A percentile compares a stretch with the other conserved stretches of the same genome.
Evolutionary conservation across 2,329 filamentous ascomycete species (phyloP).

Genomic region (Diplocarpon mali): DNA sequence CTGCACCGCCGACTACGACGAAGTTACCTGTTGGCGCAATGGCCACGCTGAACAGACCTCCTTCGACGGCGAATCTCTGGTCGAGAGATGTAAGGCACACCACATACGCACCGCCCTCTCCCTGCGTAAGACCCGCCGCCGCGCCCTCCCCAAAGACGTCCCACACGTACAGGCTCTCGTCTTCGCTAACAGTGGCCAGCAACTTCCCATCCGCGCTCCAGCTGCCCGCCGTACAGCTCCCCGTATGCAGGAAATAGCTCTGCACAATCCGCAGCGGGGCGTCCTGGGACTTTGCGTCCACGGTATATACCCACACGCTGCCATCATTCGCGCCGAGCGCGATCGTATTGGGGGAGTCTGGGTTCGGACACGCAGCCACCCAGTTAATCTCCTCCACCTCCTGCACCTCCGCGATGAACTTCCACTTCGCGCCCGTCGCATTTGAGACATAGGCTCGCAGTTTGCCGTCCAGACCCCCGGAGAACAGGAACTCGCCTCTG

Average conservation of each 20-base stretch:
- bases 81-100: conserved; percentile 70
- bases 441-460: conserved; percentile 57
- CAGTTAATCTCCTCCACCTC: conserved; percentile 96
- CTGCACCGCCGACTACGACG: conserved; percentile 78
- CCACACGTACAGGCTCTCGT: conserved; percentile 82
- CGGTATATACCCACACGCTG: conserved; percentile 90
- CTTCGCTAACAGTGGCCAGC: conserved; percentile 80
- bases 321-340: conserved; percentile 85
- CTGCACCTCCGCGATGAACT: conserved; percentile 64
- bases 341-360: conserved; percentile 64
- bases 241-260: conserved; percentile 85
- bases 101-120: conserved; percentile 49
- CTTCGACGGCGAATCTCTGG: conserved; percentile 84
- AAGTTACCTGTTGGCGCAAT: conserved; percentile 71
- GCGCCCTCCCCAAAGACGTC: conserved; percentile 38
- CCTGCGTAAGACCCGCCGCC: conserved; percentile 43
- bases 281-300: conserved; percentile 53
- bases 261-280: conserved; percentile 70
- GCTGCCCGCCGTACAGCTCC: conserved; percentile 72
- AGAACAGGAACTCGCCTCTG: conserved; percentile 72
- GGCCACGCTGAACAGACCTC: conserved; percentile 80
- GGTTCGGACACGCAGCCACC: conserved; percentile 64
- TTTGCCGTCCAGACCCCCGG: conserved; percentile 77
- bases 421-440: conserved; percentile 39
- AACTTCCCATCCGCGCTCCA: conserved; percentile 85